Base-by-base conservation (phyloP, 108 stramenopile species). In the Cylindrotheca fusiformis region DNA sequence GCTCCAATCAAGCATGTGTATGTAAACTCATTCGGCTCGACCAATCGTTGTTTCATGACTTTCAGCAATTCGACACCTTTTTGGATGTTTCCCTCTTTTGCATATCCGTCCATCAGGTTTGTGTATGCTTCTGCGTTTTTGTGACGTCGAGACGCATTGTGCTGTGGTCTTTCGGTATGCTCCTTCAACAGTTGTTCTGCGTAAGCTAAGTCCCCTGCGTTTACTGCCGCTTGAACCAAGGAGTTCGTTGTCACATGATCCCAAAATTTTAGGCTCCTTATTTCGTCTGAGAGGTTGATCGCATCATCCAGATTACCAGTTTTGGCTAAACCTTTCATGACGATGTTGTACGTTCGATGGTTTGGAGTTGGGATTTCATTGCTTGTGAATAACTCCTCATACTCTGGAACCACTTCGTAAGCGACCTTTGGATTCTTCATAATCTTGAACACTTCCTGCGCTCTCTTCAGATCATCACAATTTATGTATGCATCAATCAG, bases 111-210 rank as follows among this genome's bases (percentile, higher is more conserved):
- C 23, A 93, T 41, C 17, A 87, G 62, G n/a, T 76, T 72, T 3
- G 91, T 93, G 59, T 93, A 93, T 0, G 91, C 91, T 71, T 93
- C 91, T 19, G 86, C 78, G 51, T 93, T 93, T 21, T 87, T 87
- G 75, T 93, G 91, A 10, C 36, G 36, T 41, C 36, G 10, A 32
- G n/a, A n/a, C 29, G 52, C 8, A 1, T 57, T 54, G 6, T 26
- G 29, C 20, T 18, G 31, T 31, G 50, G 28, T 41, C 25, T 20
- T 21, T 60, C 50, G 4, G 86, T 83, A 49, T 82, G 60, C 53
- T 70, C 58, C 10, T 70, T 50, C 22, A 93, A 53, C 4, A 93
- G 68, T 23, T 61, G 60, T 67, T 85, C 81, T 3, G 87, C 91
- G 19, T 75, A 32, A n/a, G 77, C 74, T 78, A 79, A 87, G 32